Base-by-base conservation (phyloP, 2,329 filamentous ascomycete species). In the Zelopaecilomyces penicillatus region DNA sequence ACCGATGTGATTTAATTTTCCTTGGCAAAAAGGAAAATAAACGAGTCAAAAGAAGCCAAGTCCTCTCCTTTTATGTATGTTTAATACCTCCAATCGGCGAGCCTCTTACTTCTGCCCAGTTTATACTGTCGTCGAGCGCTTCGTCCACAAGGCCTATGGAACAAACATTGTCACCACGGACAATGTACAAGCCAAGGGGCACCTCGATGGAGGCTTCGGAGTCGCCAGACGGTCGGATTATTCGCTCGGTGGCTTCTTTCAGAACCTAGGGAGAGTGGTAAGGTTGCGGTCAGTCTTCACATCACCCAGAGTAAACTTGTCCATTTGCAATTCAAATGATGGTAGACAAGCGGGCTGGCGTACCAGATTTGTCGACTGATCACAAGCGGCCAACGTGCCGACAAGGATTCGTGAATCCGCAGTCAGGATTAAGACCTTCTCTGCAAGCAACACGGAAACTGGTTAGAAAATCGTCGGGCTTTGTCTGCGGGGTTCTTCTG, bases 141-240 rank as follows among this genome's bases (percentile, higher is more conserved):
- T 95, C 90, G 63, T 98, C 89, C 30, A 98, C 83, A 46, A 94
- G 71, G 2, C 93, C 93, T 46, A 93, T 86, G 11, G 94, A 75
- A 50, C 89, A 90, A 39, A 98, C 91, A 59, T 94, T 96, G 63
- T 98, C 93, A 42, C 93, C 93, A 48, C 93, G 79, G 46, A 98
- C 86, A 46, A 98, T 76, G 63, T 96, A 97, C 5, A 97, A 69
- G 2, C 93, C 93, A 50, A 96, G 80, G 4, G 85, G 81, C 12
- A 93, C 82, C 60, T 93, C 81, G 47, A 82, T 79, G 37, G 85
- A 94, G 1, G 83, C 78, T 55, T 95, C 87, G 35, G 80, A 76
- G 59, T 95, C 88, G 60, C 96, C 90, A 37, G 78, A 76, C 1
- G 85, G 83, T 51, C 87, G 85, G 57, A 98, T 95, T 50, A 96